phyloP scores from a whole-genome alignment of 208 protist genomes.

The Leishmania gerbilli region DNA sequence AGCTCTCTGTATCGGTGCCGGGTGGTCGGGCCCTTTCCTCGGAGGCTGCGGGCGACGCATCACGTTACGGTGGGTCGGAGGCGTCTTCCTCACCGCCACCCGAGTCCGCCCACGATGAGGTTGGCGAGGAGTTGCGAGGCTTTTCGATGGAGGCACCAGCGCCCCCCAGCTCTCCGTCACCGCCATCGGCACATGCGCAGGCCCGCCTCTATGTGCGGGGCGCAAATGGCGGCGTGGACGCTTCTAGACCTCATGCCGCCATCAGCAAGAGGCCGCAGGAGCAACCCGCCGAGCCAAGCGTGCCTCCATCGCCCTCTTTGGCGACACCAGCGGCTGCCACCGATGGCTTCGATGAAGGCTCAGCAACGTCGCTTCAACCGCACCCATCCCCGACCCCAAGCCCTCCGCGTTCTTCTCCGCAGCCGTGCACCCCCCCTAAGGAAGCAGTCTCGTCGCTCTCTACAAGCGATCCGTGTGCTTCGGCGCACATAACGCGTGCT shows the following conservation, averaged over 20 bases:
- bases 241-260: neutral
- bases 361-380: neutral
- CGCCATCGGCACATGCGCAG: constrained; percentile 16
- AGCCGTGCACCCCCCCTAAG: neutral
- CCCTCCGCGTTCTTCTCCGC: neutral
- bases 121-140: neutral
- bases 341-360: neutral
- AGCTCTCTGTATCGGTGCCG: neutral
- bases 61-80: neutral
- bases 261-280: neutral
- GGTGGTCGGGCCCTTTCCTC: neutral
- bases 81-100: constrained; percentile 7
- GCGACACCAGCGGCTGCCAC: neutral
- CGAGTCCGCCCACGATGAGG: neutral
- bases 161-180: constrained; percentile 30
- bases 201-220: too few relatives aligned
- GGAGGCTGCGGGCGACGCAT: neutral
- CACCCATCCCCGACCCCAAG: too few relatives aligned
- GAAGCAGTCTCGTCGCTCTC: neutral
- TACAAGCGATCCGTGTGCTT: neutral
- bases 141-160: constrained; percentile 13
- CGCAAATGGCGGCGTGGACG: neutral
- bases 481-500: neutral
- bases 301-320: neutral
- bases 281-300: neutral